Evolutionary conservation across 306 rosid species (phyloP).

Genomic region (Malus fusca): DNA sequence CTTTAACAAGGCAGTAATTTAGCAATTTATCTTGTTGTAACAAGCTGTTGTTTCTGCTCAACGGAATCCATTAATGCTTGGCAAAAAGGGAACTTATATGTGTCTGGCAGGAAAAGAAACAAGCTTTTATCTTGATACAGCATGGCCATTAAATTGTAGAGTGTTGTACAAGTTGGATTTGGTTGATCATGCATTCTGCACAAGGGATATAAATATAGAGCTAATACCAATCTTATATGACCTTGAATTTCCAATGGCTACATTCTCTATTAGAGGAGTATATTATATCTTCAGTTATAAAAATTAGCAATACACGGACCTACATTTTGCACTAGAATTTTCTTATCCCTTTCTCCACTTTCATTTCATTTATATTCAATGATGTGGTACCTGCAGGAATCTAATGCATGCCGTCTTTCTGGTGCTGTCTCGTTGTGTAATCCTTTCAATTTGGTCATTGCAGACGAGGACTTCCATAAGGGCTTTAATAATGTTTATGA

Average conservation of each 20-base stretch:
- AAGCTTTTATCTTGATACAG: background rate
- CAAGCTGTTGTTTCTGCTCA: background rate
- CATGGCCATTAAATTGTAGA: background rate
- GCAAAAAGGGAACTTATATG: background rate
- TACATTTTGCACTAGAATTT: background rate
- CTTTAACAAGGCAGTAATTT: background rate
- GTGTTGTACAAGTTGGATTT: background rate
- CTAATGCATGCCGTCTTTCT: conserved; percentile 54
- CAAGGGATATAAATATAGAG: background rate
- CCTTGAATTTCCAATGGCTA: too few species aligned
- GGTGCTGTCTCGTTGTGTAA: conserved; percentile 97
- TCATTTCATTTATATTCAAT: conserved; percentile 5
- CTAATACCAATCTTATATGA: too few species aligned
- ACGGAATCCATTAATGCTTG: background rate
- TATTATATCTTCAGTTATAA: background rate
- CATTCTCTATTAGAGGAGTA: too few species aligned
- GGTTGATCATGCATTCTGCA: background rate
- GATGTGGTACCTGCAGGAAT: conserved; percentile 53
- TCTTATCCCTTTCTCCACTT: background rate
- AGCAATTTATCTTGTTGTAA: background rate
- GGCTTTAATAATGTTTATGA: conserved; percentile 81
- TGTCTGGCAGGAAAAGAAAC: background rate
- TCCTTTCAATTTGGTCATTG: conserved; percentile 82
- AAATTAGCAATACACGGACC: background rate
- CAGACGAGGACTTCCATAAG: conserved; percentile 85